Conservation (phyloP, 208 protist species). For the Novymonas esmeraldas region DNA sequence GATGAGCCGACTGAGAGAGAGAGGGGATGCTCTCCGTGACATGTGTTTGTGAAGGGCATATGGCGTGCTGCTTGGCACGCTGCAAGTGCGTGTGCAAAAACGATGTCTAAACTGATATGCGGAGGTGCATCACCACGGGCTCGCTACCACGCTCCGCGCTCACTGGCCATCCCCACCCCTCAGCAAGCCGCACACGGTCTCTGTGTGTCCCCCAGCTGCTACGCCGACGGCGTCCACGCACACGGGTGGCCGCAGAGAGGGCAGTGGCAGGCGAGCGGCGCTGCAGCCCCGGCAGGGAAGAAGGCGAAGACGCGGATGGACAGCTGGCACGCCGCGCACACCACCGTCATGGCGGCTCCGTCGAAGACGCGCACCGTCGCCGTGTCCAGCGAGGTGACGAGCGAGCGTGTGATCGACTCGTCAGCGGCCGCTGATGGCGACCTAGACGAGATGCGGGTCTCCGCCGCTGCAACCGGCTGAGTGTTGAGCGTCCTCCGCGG, state of each 20-base stretch:
- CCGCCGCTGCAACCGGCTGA: not conserved
- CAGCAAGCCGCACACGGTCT: not conserved
- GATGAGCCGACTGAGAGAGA: too few species aligned
- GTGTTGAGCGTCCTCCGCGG: not conserved
- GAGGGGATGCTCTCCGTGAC: too few species aligned
- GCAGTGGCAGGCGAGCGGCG: slow-evolving; percentile 1
- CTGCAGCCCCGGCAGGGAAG: not conserved
- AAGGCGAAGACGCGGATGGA: slow-evolving; percentile 20
- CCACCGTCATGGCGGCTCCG: slow-evolving; percentile 9
- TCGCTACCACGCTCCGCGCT: too few species aligned
- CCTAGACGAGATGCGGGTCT: not conserved
- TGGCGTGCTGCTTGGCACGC: too few species aligned
- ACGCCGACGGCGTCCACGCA: not conserved
- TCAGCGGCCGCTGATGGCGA: not conserved
- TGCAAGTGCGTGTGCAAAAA: too few species aligned
- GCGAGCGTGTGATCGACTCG: too few species aligned
- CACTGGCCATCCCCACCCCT: too few species aligned
- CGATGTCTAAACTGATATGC: too few species aligned
- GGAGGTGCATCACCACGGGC: too few species aligned
- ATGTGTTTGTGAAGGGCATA: too few species aligned
- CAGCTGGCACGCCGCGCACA: slow-evolving; percentile 13
- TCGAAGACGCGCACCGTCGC: not conserved
- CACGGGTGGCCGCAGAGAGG: slow-evolving; percentile 18
- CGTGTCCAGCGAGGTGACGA: too few species aligned
- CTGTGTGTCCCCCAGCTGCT: too few species aligned